Conservation (phyloP, 2,329 filamentous ascomycete genomes). For the Claviceps citrina region DNA sequence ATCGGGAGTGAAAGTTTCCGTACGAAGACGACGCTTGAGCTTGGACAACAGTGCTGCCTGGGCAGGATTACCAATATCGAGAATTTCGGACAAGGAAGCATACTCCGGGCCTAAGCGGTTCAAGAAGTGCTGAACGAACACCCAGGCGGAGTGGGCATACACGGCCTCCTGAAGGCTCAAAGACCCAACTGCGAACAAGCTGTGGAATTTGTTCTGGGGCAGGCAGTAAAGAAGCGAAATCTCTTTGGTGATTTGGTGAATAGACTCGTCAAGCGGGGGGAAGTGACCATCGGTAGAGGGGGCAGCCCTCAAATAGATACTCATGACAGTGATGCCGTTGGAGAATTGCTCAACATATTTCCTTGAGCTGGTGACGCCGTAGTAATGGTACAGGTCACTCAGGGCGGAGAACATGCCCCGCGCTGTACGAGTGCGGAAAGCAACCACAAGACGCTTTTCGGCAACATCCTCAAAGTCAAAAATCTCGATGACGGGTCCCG, state of each 20-base stretch:
- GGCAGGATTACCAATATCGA: constrained; percentile 66
- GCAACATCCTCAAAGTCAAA: constrained; percentile 85
- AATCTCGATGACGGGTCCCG: constrained; percentile 91
- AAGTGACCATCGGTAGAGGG: constrained; percentile 38
- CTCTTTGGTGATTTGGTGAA: constrained; percentile 98
- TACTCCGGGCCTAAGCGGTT: constrained; percentile 92
- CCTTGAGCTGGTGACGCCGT: constrained; percentile 84
- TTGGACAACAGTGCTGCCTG: constrained; percentile 82
- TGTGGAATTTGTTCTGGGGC: constrained; percentile 90
- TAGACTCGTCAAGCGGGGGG: constrained; percentile 82
- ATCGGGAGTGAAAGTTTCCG: constrained; percentile 93
- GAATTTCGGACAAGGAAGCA: constrained; percentile 63
- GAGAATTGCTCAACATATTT: constrained; percentile 99
- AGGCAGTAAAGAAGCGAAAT: constrained; percentile 94
- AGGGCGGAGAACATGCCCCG: constrained; percentile 88
- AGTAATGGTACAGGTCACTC: constrained; percentile 96
- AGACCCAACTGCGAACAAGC: constrained; percentile 69
- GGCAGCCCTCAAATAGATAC: constrained; percentile 74
- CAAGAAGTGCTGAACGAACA: constrained; percentile 94
- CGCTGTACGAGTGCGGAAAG: constrained; percentile 85
- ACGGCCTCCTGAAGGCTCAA: constrained; percentile 92
- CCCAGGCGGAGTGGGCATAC: constrained; percentile 94
- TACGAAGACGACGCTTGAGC: constrained; percentile 86
- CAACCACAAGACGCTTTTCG: constrained; percentile 88
- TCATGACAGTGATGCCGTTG: constrained; percentile 95